Base-by-base conservation (phyloP, 305 asterid genomes). In the Coffea humblotiana region DNA sequence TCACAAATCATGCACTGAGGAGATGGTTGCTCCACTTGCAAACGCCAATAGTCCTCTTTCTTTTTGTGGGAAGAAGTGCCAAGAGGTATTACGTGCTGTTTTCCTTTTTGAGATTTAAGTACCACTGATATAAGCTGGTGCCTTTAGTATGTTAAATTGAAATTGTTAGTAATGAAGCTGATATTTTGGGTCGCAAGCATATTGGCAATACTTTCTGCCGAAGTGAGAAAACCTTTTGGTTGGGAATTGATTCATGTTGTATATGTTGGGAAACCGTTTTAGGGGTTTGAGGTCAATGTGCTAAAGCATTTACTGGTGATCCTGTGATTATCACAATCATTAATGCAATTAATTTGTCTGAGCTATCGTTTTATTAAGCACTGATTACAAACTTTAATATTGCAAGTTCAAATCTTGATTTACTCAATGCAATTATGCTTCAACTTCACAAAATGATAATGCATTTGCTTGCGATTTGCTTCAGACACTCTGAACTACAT, bases 31-130 rank as follows among this genome's bases (percentile, higher is more conserved):
- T 68, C 82, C 86, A 27, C 78, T 91, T 85, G 69, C 56, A 74
- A 88, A 83, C 85, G 85, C 94, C 68, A 77, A 80, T 49, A 85
- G 67, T 85, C 85, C 86, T 63, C 23, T 75, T 29, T 67, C 84
- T 81, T 93, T 91, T 84, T 96, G 99, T 83, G 93, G 94, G 86
- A 82, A 68, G 78, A 90, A 87, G 79, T 96, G 98, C 92, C 97
- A 86, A 86, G 95, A 96, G 99, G 99, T 96, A 94, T 73, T 82
- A 69, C 35, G 77, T 64, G 45, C 51, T 76, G 61, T 77, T 84
- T 78, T 14, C 37, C 21, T 35, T 60, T 9, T n/a, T 40, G 32
- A 43, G 45, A 14, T 10, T 67, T 29, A 21, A 69, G 14, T 47
- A 10, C 35, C 29, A 6, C 2, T 27, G 21, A 21, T 37, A 66